phyloP scores from a whole-genome alignment of 257 asterid genomes.

The Solanum paucissectum region DNA sequence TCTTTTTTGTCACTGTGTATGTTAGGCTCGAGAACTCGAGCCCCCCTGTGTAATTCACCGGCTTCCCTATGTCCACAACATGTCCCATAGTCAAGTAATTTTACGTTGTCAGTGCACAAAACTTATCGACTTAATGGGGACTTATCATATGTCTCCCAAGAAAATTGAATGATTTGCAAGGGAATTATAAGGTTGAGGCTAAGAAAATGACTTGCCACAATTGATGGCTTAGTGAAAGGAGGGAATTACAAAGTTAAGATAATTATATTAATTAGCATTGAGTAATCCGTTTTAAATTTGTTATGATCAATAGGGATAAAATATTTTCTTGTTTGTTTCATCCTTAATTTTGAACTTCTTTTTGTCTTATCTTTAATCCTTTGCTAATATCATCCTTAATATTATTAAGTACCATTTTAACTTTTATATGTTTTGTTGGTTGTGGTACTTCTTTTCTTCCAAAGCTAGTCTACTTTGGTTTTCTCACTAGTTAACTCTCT shows the following conservation, averaged over 20 bases:
- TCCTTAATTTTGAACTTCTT: not conserved
- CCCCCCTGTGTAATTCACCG: conserved; percentile 37
- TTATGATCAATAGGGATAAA: conserved; percentile 9
- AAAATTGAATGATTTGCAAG: not conserved
- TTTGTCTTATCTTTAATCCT: not conserved
- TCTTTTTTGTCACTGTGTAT: conserved; percentile 42
- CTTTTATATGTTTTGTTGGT: not conserved
- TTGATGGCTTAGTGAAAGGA: conserved; percentile 19
- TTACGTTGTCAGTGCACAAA: not conserved
- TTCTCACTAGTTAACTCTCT: not conserved
- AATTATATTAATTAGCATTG: conserved; percentile 24
- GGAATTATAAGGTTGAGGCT: conserved; percentile 16
- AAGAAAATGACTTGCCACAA: conserved; percentile 11
- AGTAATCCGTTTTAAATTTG: conserved; percentile 27
- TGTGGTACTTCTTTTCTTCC: not conserved
- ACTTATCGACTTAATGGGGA: not conserved
- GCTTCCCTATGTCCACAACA: conserved; percentile 42
- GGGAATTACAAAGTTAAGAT: conserved; percentile 30
- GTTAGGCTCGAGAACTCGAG: conserved; percentile 49
- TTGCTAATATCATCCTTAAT: not conserved
- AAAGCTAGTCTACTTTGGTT: not conserved
- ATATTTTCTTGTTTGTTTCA: conserved; percentile 39
- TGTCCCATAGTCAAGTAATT: conserved; percentile 8
- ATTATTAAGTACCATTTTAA: not conserved
- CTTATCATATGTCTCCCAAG: conserved; percentile 12